A percentile compares a stretch with the other conserved stretches of the same genome.
Conservation (phyloP, 2,329 filamentous ascomycete genomes). For the Diaporthe humulicola region DNA sequence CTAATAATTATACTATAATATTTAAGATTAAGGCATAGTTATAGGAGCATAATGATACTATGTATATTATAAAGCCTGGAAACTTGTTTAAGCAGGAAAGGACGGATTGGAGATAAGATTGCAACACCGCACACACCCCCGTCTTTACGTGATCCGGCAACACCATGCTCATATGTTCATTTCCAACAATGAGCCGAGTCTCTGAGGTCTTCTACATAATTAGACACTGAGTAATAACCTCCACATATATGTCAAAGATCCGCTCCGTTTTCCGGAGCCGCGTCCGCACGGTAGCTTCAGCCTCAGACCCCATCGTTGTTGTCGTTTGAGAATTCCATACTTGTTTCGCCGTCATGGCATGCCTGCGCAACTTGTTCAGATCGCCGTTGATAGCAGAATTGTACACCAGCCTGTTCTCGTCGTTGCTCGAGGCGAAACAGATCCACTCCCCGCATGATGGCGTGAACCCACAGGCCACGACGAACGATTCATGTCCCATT, state of each 20-base stretch:
- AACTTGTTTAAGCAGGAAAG: too few species aligned
- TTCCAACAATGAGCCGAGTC: too few species aligned
- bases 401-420: neutral
- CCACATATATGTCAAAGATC: neutral
- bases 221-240: neutral
- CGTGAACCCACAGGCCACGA: neutral
- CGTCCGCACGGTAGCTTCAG: neutral
- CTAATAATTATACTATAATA: too few species aligned
- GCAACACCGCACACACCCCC: too few species aligned
- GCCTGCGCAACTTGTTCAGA: neutral
- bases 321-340: neutral
- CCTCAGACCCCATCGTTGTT: neutral
- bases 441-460: neutral
- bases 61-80: too few species aligned
- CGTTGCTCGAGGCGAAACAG: neutral
- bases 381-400: neutral
- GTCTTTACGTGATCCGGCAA: too few species aligned
- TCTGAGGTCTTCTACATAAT: neutral
- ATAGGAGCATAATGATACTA: too few species aligned
- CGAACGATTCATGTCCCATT: neutral
- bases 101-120: too few species aligned
- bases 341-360: neutral
- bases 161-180: too few species aligned
- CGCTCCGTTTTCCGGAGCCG: neutral
- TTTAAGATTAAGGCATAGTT: too few species aligned